Evolutionary conservation across 805 yeast species (phyloP).

Genomic region (Candida nemodendra): DNA sequence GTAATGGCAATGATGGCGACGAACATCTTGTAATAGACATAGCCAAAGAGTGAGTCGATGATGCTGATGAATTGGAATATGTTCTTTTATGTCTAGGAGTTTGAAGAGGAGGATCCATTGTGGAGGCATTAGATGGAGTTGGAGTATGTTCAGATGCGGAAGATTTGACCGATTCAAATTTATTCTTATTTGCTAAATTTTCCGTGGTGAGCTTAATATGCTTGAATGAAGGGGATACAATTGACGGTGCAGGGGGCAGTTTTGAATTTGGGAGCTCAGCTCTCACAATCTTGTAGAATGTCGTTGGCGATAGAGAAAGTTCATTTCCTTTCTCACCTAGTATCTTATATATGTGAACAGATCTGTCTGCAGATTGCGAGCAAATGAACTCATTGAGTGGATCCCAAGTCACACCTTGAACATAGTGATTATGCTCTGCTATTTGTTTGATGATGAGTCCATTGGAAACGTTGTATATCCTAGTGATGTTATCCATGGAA

Average conservation of each 20-base stretch:
- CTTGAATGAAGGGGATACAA: conserved; percentile 3
- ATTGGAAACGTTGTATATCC: conserved; percentile 58
- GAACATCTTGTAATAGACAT: conserved; percentile 25
- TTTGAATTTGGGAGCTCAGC: conserved; percentile 51
- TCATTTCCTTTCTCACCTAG: conserved; percentile 26
- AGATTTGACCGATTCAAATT: conserved; percentile 3
- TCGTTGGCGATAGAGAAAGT: conserved; percentile 37
- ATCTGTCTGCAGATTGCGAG: conserved; percentile 87
- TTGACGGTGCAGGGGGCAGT: conserved; percentile 8
- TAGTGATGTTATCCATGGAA: conserved; percentile 82
- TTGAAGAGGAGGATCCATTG: conserved; percentile 33
- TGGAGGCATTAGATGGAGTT: conserved; percentile 12
- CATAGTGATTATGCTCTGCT: conserved; percentile 80
- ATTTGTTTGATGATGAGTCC: conserved; percentile 60
- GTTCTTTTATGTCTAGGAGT: conserved; percentile 39
- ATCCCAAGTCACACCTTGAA: conserved; percentile 97
- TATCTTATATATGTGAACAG: conserved; percentile 67
- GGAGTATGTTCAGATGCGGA: conserved; percentile 3
- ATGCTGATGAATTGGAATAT: conserved; percentile 39
- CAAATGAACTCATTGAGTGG: conserved; percentile 75
- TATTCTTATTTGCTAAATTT: conserved; percentile 18
- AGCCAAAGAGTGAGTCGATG: conserved; percentile 33
- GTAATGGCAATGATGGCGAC: conserved; percentile 38
- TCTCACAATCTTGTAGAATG: conserved; percentile 49
- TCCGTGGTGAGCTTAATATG: conserved; percentile 21